Conservation (phyloP, 2,329 filamentous ascomycete species). For the Didymella segeticola region DNA sequence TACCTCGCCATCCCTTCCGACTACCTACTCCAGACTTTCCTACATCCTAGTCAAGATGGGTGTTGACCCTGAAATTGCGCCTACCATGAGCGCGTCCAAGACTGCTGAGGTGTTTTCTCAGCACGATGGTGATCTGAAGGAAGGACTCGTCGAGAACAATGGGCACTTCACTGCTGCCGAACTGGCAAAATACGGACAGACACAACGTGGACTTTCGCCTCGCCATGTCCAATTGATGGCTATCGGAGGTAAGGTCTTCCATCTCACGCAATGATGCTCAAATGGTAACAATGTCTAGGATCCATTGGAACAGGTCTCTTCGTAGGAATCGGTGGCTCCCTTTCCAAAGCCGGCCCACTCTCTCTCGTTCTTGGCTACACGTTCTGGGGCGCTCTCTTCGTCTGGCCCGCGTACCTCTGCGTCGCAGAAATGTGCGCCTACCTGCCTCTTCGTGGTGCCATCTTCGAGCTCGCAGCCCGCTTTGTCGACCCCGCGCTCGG, state of each 20-base stretch:
- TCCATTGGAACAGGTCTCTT: conserved; percentile 74
- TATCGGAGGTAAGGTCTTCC: conserved; percentile 53
- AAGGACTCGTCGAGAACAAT: conserved; percentile 10
- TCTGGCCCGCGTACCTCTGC: conserved; percentile 61
- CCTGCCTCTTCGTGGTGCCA: conserved; percentile 76
- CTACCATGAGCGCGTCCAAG: not conserved
- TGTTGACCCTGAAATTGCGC: conserved; percentile 13
- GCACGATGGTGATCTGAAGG: conserved; percentile 10
- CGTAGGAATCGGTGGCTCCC: conserved; percentile 62
- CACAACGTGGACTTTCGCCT: conserved; percentile 53
- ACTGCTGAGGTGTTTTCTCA: conserved; percentile 6
- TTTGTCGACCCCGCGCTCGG: conserved; percentile 80
- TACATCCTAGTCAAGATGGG: conserved; percentile 4
- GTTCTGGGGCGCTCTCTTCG: conserved; percentile 52
- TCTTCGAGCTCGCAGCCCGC: conserved; percentile 76
- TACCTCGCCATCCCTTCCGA: not conserved
- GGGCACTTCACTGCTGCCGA: conserved; percentile 15
- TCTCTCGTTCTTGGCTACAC: conserved; percentile 75
- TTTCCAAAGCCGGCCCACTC: conserved; percentile 57
- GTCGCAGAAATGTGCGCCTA: conserved; percentile 84
- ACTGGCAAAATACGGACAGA: conserved; percentile 17
- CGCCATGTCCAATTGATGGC: conserved; percentile 66
- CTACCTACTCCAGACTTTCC: not conserved
- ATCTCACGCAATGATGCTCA: not conserved
- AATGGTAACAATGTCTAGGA: conserved; percentile 53